Evolutionary conservation across 306 rosid genomes (phyloP), one percentile per base, ranked within the genome.

Genomic region (Vachellia collinsii): DNA sequence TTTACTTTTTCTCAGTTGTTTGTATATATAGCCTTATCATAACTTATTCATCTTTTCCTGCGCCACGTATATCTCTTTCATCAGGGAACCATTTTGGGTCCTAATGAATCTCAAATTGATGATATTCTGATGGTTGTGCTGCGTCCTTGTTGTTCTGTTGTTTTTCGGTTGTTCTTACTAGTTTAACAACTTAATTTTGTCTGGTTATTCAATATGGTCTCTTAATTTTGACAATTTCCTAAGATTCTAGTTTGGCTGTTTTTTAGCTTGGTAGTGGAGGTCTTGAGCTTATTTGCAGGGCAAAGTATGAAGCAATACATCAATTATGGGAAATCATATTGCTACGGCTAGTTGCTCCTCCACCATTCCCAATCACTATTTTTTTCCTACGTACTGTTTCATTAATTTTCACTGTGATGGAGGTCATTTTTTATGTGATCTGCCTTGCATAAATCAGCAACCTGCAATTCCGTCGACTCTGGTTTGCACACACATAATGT

Each of bases 91-190:
- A 11, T 76, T 76, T 44, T 8, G 41, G 79, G 68, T 12, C 16
- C 19, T 10, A n/a, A 37, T 34, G n/a, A 64, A 2, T 23, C n/a
- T n/a, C n/a, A n/a, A 9, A 67, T 19, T 41, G 29, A 36, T 65
- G 59, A 58, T 44, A 14, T 59, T 77, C 39, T 67, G 54, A 19
- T 63, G 75, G 5, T 36, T 78, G 59, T 64, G 7, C 6, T 47
- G 42, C 48, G 69, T 36, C 78, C 17, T 19, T 16, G 3, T 20
- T 74, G 76, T 44, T 20, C 39, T 56, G 20, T 42, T 72, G 82
- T 44, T 58, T 47, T 20, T 77, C 11, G 19, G 16, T 66, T 59
- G 23, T 54, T 72, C 19, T 37, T 66, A 19, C 10, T 17, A 44
- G 13, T 36, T 51, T 51, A 4, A 51, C 13, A 48, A 1, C 53